A percentile compares a stretch with the other conserved stretches of the same genome.
Evolutionary conservation across 805 yeast species (phyloP).

Genomic region (Wickerhamomyces sydowiorum): DNA sequence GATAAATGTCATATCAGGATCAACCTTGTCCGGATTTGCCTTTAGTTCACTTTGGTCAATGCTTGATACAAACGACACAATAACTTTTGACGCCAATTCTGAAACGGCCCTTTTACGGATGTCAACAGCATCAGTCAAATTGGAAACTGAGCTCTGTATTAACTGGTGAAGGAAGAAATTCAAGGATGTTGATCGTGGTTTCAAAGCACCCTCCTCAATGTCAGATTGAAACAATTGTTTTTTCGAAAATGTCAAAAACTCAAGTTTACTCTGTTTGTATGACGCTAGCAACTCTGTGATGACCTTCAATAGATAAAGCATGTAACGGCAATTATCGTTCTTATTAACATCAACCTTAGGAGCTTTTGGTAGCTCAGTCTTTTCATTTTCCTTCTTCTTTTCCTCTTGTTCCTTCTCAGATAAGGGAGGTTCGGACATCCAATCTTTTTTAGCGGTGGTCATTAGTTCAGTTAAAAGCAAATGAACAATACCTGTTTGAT

Average conservation of each 20-base stretch:
- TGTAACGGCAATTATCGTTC: slow-evolving; percentile 58
- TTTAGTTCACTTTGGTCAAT: slow-evolving; percentile 27
- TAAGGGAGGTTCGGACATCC: slow-evolving; percentile 32
- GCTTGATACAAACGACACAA: slow-evolving; percentile 60
- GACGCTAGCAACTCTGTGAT: slow-evolving; percentile 71
- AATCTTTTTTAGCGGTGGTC: slow-evolving; percentile 35
- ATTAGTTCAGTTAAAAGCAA: slow-evolving; percentile 61
- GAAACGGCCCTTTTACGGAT: slow-evolving; percentile 55
- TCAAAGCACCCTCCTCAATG: slow-evolving; percentile 33
- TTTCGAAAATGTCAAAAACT: slow-evolving; percentile 73
- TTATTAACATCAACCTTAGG: slow-evolving; percentile 32
- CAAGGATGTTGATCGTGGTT: slow-evolving; percentile 72
- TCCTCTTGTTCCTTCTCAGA: slow-evolving; percentile 23
- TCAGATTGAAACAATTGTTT: slow-evolving; percentile 28
- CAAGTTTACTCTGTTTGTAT: slow-evolving; percentile 75
- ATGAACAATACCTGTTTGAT: slow-evolving; percentile 56
- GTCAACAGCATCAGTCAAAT: slow-evolving; percentile 30
- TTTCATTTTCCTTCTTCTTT: slow-evolving; percentile 23
- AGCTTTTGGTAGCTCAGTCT: slow-evolving; percentile 18
- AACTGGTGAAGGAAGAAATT: slow-evolving; percentile 75
- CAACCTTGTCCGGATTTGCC: slow-evolving; percentile 45
- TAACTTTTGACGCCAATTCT: slow-evolving; percentile 52
- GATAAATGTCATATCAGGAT: slow-evolving; percentile 66
- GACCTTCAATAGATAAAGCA: slow-evolving; percentile 60
- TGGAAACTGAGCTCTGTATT: slow-evolving; percentile 41